Evolutionary conservation across 129 eudicot genomes (phyloP).

Genomic region (Tagetes erecta): DNA sequence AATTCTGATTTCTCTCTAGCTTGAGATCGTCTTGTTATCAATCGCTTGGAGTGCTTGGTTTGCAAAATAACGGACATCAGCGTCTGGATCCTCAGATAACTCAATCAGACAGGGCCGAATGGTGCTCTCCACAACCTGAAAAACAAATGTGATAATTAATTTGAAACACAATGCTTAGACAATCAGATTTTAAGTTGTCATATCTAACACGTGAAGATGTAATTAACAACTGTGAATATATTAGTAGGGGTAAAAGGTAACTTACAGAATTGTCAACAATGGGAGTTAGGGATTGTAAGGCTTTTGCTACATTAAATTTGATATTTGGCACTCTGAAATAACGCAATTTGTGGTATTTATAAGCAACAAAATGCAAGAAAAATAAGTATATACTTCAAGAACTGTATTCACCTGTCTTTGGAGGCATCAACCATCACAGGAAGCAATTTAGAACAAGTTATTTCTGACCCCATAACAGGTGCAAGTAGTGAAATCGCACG

Average conservation of each 20-base stretch:
- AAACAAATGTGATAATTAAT: background rate
- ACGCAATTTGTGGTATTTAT: background rate
- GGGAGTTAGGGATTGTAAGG: slow-evolving; percentile 73
- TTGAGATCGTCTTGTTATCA: slow-evolving; percentile 68
- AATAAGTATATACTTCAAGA: background rate
- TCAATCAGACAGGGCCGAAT: slow-evolving; percentile 68
- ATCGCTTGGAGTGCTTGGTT: slow-evolving; percentile 80
- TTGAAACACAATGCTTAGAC: background rate
- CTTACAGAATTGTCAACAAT: slow-evolving; percentile 84
- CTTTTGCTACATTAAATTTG: slow-evolving; percentile 91
- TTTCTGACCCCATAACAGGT: slow-evolving; percentile 92
- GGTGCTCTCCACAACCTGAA: slow-evolving; percentile 70
- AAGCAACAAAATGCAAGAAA: background rate
- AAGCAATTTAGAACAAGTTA: slow-evolving; percentile 84
- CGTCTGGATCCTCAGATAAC: slow-evolving; percentile 88
- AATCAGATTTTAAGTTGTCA: background rate
- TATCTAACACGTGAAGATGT: background rate
- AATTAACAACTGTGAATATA: background rate
- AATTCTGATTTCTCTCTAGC: slow-evolving; percentile 40
- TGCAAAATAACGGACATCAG: slow-evolving; percentile 83
- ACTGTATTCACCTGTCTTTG: slow-evolving; percentile 69
- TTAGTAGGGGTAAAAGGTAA: background rate
- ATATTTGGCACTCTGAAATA: slow-evolving; percentile 83
- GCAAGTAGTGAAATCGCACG: slow-evolving; percentile 83
- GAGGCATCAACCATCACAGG: slow-evolving; percentile 72